Conservation (phyloP, 2,329 filamentous ascomycete species). For the Aspergillus uvarum region DNA sequence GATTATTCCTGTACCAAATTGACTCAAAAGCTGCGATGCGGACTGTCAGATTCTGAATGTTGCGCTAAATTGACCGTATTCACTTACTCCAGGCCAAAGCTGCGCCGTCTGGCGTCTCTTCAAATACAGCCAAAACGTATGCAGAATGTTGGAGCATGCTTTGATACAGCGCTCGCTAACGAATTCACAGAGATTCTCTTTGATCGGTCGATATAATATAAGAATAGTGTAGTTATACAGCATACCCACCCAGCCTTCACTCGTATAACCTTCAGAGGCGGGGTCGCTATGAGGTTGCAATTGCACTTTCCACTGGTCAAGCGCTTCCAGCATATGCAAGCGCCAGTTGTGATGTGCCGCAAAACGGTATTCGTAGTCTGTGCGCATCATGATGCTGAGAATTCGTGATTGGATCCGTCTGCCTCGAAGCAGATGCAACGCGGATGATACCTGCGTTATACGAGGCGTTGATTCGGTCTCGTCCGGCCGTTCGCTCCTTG, state of each 20-base stretch:
- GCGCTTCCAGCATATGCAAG: conserved; percentile 2
- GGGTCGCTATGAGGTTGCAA: conserved; percentile 5
- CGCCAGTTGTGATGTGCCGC: neutral
- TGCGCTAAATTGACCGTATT: fast-evolving
- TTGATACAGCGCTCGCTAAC: neutral
- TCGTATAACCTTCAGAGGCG: conserved; percentile 1
- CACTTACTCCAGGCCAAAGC: conserved; percentile 3
- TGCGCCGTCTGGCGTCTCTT: conserved; percentile 6
- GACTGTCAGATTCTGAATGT: neutral
- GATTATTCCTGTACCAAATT: conserved; percentile 1
- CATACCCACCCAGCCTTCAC: conserved; percentile 7
- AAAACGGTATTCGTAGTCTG: conserved; percentile 2
- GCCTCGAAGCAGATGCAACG: neutral
- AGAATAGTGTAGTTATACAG: conserved; percentile 5
- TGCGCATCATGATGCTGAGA: conserved; percentile 1
- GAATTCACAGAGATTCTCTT: neutral
- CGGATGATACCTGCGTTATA: conserved; percentile 1
- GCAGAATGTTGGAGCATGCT: conserved; percentile 1
- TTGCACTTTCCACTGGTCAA: conserved; percentile 1
- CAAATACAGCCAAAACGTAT: conserved; percentile 1
- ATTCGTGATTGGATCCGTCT: conserved; percentile 2
- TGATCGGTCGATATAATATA: neutral
- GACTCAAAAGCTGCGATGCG: neutral
- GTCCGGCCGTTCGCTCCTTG: neutral
- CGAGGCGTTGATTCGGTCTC: neutral